Base-by-base conservation (phyloP, 306 rosid species). In the Quercus glauca region DNA sequence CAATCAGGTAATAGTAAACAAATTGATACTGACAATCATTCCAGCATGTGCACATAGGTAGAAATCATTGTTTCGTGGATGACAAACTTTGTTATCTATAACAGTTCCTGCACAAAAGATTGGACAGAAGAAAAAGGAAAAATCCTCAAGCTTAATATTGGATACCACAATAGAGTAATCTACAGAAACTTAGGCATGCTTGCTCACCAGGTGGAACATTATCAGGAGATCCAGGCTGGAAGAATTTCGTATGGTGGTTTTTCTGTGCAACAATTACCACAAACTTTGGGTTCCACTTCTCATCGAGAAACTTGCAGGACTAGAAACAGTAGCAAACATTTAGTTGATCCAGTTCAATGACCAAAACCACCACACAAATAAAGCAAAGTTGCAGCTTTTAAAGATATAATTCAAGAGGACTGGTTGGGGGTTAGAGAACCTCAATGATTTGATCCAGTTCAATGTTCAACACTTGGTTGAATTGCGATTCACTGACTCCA, bases 11-110 rank as follows among this genome's bases (percentile, higher is more conserved):
- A 18, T 26, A 49, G 53, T 12, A 49, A 45, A 18, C 58, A 71
- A 59, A 4, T 6, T 6, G 41, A 63, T 67, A 85, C 98, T 87
- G 75, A 96, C 99, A 3, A 96, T 96, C 99, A 93, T 93, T 80
- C 99, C 99, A 10, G 96, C 97, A 79, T 96, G 99, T 0, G 99
- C 98, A 80, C 99, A 96, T 53, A 96, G 73, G 55, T 96, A 96
- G 55, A 96, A 96, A 79, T 96, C 98, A 31, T 96, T 87, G 74
- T 91, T 96, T 35, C 91, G 76, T 1, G 98, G 98, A 81, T 96
- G 99, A 57, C 99, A 96, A 49, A 96, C 85, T 83, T 76, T 89
- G 78, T 91, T 96, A 83, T 91, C 99, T n/a, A 96, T 88, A 21
- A 96, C 83, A 12, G 98, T 96, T 35, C 99, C 99, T 96, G 83